Conservation (phyloP, 148 eudicot species). For the Diospyros lotus region DNA sequence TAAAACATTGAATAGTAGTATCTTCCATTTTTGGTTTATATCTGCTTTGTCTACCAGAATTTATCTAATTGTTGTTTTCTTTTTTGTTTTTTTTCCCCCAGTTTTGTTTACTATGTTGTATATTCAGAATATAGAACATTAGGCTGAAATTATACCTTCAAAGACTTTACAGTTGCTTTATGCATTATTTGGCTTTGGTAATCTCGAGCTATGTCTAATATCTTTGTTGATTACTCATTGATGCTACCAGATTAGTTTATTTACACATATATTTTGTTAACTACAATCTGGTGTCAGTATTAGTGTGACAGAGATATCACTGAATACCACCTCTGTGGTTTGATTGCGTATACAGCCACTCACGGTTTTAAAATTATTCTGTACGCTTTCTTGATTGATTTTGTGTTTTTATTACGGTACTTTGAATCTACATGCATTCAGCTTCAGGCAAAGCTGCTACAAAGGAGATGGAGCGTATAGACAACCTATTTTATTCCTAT, state of each 20-base stretch:
- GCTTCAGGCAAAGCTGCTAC: conserved; percentile 71
- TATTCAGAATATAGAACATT: too few species aligned
- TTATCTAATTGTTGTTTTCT: too few species aligned
- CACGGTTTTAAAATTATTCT: not conserved
- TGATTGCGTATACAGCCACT: not conserved
- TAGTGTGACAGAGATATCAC: not conserved
- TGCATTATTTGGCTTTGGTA: not conserved
- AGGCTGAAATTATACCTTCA: too few species aligned
- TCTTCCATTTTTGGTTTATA: too few species aligned
- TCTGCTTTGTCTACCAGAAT: too few species aligned
- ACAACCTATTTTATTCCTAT: conserved; percentile 67
- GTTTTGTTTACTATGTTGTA: too few species aligned
- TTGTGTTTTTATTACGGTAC: not conserved
- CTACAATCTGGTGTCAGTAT: not conserved
- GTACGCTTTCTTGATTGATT: conserved; percentile 3
- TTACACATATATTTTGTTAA: not conserved
- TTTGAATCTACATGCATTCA: conserved; percentile 26
- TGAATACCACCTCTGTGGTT: conserved; percentile 1
- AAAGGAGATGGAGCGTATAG: conserved; percentile 80
- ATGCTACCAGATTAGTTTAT: not conserved
- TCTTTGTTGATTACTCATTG: not conserved
- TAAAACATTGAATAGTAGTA: too few species aligned
- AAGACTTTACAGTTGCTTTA: too few species aligned
- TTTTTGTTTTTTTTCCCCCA: too few species aligned
- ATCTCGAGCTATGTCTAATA: not conserved